Base-by-base conservation (phyloP, 139 green algal genomes). In the Auxenochlorella protothecoides region DNA sequence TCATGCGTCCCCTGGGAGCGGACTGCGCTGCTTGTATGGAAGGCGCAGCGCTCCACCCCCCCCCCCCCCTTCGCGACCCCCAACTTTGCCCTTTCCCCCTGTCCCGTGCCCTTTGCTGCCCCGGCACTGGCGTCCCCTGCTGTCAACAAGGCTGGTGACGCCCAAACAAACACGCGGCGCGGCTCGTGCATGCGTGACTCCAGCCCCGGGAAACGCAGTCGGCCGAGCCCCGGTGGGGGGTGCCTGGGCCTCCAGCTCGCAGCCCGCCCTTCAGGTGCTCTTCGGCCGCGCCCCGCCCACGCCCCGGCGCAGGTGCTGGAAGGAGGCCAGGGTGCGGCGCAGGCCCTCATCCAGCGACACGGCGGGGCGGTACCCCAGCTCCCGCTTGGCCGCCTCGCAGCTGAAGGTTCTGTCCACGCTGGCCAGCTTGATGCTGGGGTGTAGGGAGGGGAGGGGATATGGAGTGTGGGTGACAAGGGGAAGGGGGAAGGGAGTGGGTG, bases 321-420 rank as follows among this genome's bases (percentile, higher is more conserved):
- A 93, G 52, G 73, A 65, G 3, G 53, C 53, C 13, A 91, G 59
- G 15, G 85, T 93, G 62, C 81, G 74, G 16, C 73, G 6, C 27
- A 93, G 74, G 0, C 67, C 89, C 6, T 92, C 83, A 4, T 84
- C 56, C 63, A 92, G 74, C 16, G 44, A 52, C 27, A 90, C 71
- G 59, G 75, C 16, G 0, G 89, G 88, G 13, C 52, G 10, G 67
- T 95, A 95, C 2, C 79, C 85, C 51, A 95, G 73, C 51, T 90
- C 79, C 0, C 67, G 51, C 14, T 68, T 67, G 2, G 89, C 89
- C 0, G 52, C 51, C 2, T 67, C 65, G 61, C 68, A 85, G 52
- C 66, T 81, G 56, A 93, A 86, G n/a, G 70, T 85, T 7, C 89
- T 78, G 59, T 88, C 83, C 54, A 73, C 78, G 44, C 80, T 76